These are phyloP conservation scores for Cystobasidiaceae sp. DNA, from an alignment of 1,284 basidiomycete species.

Conservation along the genomic window DNA sequence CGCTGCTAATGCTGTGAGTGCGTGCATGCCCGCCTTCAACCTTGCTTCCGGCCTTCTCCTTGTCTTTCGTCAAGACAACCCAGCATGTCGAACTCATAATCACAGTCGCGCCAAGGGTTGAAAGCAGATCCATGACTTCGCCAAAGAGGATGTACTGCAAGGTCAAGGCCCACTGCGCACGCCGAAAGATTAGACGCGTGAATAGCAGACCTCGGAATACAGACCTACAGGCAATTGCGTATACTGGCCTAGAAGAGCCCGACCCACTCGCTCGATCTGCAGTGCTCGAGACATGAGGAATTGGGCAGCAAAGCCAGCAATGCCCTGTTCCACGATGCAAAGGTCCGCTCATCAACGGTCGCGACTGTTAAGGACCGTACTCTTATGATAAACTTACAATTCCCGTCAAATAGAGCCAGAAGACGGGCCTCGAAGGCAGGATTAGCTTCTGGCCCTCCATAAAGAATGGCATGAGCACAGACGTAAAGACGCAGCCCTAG, in stretches of 20 bases:
- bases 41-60: neutral
- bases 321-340: slow-evolving; percentile 13
- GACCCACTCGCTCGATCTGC: slow-evolving; percentile 31
- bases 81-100: slow-evolving; percentile 39
- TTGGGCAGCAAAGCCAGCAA: slow-evolving; percentile 40
- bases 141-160: slow-evolving; percentile 39
- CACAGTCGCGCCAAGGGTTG: slow-evolving; percentile 37
- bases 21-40: slow-evolving; percentile 2
- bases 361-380: neutral
- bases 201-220: slow-evolving; percentile 9
- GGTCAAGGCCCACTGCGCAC: slow-evolving; percentile 33
- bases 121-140: slow-evolving; percentile 36
- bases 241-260: neutral
- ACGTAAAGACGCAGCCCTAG: neutral
- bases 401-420: slow-evolving; percentile 35
- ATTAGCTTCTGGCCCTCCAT: slow-evolving; percentile 35
- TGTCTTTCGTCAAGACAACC: slow-evolving; percentile 33
- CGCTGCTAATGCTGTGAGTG: neutral
- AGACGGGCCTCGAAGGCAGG: slow-evolving; percentile 31
- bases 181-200: slow-evolving; percentile 35
- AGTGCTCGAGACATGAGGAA: slow-evolving; percentile 35
- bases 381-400: slow-evolving; percentile 29
- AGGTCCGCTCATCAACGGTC: neutral
- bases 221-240: neutral
- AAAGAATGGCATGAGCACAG: slow-evolving; percentile 34